phyloP scores from a whole-genome alignment of 2,329 filamentous ascomycete genomes.

The Plenodomus lindquistii region DNA sequence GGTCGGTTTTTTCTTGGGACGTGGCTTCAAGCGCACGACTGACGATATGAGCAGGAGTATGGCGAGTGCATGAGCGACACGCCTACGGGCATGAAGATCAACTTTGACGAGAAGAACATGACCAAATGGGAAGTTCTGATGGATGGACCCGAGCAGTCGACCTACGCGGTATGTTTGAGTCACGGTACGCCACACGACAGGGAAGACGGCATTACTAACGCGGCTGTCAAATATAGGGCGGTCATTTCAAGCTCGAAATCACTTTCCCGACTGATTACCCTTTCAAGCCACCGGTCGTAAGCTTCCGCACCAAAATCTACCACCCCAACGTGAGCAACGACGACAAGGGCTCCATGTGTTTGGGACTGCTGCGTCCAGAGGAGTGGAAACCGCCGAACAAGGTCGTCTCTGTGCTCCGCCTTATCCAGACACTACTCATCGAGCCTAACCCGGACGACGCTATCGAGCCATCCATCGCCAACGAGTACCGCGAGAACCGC shows the following conservation, averaged over 20 bases:
- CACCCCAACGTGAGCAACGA: conserved; percentile 95
- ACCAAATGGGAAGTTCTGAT: conserved; percentile 70
- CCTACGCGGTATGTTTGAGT: conserved; percentile 61
- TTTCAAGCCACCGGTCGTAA: conserved; percentile 81
- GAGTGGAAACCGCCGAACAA: conserved; percentile 90
- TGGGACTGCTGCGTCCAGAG: conserved; percentile 79
- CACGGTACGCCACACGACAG: conserved; percentile 3
- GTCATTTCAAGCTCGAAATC: conserved; percentile 74
- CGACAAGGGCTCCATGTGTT: conserved; percentile 79
- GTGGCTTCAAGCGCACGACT: conserved; percentile 4
- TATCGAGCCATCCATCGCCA: conserved; percentile 82
- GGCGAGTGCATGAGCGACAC: conserved; percentile 42
- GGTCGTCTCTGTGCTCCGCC: conserved; percentile 74
- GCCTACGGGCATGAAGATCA: conserved; percentile 45
- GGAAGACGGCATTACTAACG: conserved; percentile 6
- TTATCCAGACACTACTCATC: conserved; percentile 72
- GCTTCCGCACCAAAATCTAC: conserved; percentile 89
- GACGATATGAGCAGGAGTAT: conserved; percentile 36
- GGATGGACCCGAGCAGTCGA: conserved; percentile 66
- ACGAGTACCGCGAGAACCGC: conserved; percentile 74
- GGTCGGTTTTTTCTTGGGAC: conserved; percentile 27
- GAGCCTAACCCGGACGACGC: conserved; percentile 89
- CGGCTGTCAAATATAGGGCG: conserved; percentile 55
- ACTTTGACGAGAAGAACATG: conserved; percentile 65
- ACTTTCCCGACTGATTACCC: conserved; percentile 80